Percentiles rank a stretch among this genome's conserved stretches.
Conservation (phyloP, 768 basidiomycete species). For the Boletus speciosus region DNA sequence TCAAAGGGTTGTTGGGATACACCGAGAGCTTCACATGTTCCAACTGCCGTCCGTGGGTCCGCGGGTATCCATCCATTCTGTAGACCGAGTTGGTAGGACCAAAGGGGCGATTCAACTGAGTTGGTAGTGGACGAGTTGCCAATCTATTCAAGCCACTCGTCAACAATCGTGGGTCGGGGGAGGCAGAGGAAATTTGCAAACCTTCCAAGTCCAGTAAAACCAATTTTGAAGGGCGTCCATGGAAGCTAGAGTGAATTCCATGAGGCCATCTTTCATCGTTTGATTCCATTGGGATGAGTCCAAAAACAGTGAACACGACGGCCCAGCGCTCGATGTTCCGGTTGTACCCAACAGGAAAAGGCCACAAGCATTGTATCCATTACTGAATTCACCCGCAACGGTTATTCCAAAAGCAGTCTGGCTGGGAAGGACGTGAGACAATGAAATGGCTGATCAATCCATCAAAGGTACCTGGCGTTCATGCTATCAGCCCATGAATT, state of each 20-base stretch:
- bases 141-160: constrained; percentile 35
- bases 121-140: constrained; percentile 53
- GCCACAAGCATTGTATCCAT: constrained; percentile 65
- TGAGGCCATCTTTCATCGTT: constrained; percentile 49
- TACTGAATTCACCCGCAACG: constrained; percentile 74
- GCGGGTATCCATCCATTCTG: constrained; percentile 74
- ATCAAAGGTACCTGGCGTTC: constrained; percentile 38
- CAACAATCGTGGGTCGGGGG: neutral
- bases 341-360: constrained; percentile 41
- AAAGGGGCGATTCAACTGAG: constrained; percentile 51
- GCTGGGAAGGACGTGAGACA: constrained; percentile 24
- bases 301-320: constrained; percentile 40
- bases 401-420: constrained; percentile 63
- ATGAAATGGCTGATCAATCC: neutral
- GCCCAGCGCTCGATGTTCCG: constrained; percentile 24
- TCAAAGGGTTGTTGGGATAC: constrained; percentile 42
- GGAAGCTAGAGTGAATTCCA: constrained; percentile 47
- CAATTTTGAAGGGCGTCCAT: constrained; percentile 69
- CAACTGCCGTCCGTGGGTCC: constrained; percentile 65
- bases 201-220: constrained; percentile 84
- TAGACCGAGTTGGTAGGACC: constrained; percentile 71
- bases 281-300: constrained; percentile 53
- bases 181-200: constrained; percentile 13
- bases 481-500: constrained; percentile 53
- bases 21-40: constrained; percentile 60